These are phyloP conservation scores for Trichomonas tenax DNA, from an alignment of 208 protist genomes.

Conservation along the genomic window DNA sequence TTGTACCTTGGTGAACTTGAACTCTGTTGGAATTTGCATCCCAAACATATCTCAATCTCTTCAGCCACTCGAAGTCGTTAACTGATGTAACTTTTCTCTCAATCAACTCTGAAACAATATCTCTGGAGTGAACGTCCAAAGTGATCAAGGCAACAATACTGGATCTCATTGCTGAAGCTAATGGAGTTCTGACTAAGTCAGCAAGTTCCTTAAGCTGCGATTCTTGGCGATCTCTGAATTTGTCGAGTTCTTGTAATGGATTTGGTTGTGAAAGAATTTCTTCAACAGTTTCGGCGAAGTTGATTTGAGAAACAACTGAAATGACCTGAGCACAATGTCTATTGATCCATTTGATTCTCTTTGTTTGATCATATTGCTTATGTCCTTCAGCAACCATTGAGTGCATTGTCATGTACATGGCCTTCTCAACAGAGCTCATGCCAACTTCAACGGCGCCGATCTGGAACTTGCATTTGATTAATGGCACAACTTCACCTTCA, in stretches of 20 bases:
- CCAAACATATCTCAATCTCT: slow-evolving; percentile 35
- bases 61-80: slow-evolving; percentile 78
- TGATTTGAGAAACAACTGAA: slow-evolving; percentile 67
- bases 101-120: slow-evolving; percentile 75
- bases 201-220: slow-evolving; percentile 51
- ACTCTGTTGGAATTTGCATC: slow-evolving; percentile 42
- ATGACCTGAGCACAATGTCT: slow-evolving; percentile 70
- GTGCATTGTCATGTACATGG: slow-evolving; percentile 70
- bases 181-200: slow-evolving; percentile 57
- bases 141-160: slow-evolving; percentile 82
- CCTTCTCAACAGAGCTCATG: slow-evolving; percentile 75
- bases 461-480: not conserved
- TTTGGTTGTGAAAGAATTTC: slow-evolving; percentile 58
- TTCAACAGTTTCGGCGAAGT: slow-evolving; percentile 70
- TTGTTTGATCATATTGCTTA: slow-evolving; percentile 11
- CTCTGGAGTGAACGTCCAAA: slow-evolving; percentile 84
- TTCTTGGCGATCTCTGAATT: slow-evolving; percentile 55
- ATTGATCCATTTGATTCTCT: slow-evolving; percentile 66
- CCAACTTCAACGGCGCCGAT: slow-evolving; percentile 78
- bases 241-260: slow-evolving; percentile 87
- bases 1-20: slow-evolving; percentile 34
- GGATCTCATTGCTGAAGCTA: slow-evolving; percentile 66
- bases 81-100: slow-evolving; percentile 54
- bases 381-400: slow-evolving; percentile 44
- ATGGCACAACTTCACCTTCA: not conserved